Evolutionary conservation across 495 filamentous ascomycete species (phyloP).

Genomic region (Elasticomyces elasticus): DNA sequence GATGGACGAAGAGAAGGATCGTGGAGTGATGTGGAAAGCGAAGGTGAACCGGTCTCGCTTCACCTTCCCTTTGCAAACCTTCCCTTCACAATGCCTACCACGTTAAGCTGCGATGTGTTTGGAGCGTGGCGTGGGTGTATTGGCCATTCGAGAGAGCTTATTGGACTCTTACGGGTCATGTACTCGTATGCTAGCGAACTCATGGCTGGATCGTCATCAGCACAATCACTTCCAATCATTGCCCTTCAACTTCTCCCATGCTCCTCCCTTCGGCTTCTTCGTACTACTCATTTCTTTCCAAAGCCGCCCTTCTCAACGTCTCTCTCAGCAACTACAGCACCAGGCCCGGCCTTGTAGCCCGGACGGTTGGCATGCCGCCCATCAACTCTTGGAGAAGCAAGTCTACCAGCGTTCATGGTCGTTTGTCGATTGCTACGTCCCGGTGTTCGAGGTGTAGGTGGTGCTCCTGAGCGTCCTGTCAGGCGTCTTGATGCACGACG

Average conservation of each 20-base stretch:
- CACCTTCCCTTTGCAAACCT: too few relatives aligned
- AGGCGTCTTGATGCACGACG: conserved; percentile 38
- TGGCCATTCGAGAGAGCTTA: too few relatives aligned
- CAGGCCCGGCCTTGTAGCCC: neutral
- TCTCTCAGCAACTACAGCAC: neutral
- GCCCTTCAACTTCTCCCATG: conserved; percentile 12
- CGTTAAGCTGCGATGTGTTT: too few relatives aligned
- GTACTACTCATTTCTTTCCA: neutral
- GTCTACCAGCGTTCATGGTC: neutral
- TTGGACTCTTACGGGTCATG: too few relatives aligned
- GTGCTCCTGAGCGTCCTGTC: neutral
- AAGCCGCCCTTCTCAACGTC: conserved; percentile 7
- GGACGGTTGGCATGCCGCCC: neutral
- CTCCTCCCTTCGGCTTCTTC: neutral
- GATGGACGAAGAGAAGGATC: too few relatives aligned
- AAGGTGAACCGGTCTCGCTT: too few relatives aligned
- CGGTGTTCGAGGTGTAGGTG: neutral
- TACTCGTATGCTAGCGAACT: too few relatives aligned
- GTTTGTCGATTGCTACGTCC: neutral
- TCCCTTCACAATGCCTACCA: too few relatives aligned
- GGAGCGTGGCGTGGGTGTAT: too few relatives aligned
- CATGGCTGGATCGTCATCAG: too few relatives aligned
- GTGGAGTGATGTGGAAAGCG: too few relatives aligned
- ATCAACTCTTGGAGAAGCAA: neutral
- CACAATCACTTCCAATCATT: conserved; percentile 15